Evolutionary conservation across 2,329 filamentous ascomycete species (phyloP), one percentile per base, ranked within the genome.

Genomic region (Fusarium poae): DNA sequence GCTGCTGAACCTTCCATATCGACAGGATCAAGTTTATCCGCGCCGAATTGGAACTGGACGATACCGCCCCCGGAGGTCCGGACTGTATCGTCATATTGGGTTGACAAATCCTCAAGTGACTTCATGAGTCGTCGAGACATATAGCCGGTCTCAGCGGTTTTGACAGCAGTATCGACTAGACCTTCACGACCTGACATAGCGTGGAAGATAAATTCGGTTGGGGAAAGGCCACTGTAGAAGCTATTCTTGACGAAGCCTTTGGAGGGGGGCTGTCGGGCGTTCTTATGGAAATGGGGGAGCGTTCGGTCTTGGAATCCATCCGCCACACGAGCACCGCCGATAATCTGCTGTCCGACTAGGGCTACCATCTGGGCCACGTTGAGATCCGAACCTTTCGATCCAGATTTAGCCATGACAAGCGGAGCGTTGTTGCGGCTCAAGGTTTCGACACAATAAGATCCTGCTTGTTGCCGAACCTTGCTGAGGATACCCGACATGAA

Each of bases 301-400:
- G 91, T 97, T 74, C 96, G 89, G 79, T 98, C 95, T 77, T 98
- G 95, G 81, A 99, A 99, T 9, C 96, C 96, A 80, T 99, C 93
- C 44, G 93, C 88, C 32, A 99, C 94, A 87, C 96, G 94, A 75
- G 92, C 89, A 49, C 94, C 93, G 63, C 92, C 92, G 75, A 99
- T 98, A 87, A 98, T 97, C 74, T 99, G 96, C 81, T 99, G 96
- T 51, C 96, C 96, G 77, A 99, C 96, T 62, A 94, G 90, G 58
- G 96, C 95, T 77, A 98, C 92, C 96, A 99, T 99, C 82, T 99
- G 96, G 11, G 96, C 96, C 34, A 99, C 96, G 84, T 99, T 99
- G 84, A 99, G 97, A 74, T 93, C 92, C 7, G 94, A 97, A 77
- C 96, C 96, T 80, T 99, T 99, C 55, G 95, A 98, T 49, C 96